Base-by-base conservation (phyloP, 2,329 filamentous ascomycete species). In the Zymoseptoria brevis region DNA sequence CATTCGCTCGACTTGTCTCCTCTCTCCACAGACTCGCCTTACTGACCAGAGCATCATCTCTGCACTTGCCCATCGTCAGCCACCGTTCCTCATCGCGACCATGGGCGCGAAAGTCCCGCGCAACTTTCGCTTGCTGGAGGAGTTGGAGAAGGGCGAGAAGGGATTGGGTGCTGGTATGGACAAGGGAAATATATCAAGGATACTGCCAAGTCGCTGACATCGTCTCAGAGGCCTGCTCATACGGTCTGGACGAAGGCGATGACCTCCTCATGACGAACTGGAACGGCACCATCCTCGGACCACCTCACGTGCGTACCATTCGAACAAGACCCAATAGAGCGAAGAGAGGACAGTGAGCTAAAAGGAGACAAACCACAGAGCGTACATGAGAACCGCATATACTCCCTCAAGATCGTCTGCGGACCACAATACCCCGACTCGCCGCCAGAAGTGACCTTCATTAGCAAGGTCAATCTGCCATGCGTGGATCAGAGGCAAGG, bases 101-200 rank as follows among this genome's bases (percentile, higher is more conserved):
- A 86, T 86, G 83, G 75, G 79, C 59, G 86, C 88, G 60, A 90
- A 95, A 76, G 84, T 99, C 59, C 94, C 94, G 62, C 85, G 94
- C 74, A 97, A 97, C 80, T 99, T 99, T 75, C 87, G 93, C 72
- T 84, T 99, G 66, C 82, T 99, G 59, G 94, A 96, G 76, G 94
- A 99, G 85, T 83, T 99, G 19, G 94, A 99, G 80, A 97, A 97
- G 80, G 94, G 94, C 72, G 94, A 99, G 80, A 99, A 99, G 78
- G 94, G 94, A 62, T 83, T 94, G 64, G 93, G 94, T 72, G 91
- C 93, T 75, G 90, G 90, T 90, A 76, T 58, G 71, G 45, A 41
- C 13, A 35, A 19, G 30, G 52, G 24, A 13, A 22, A 11, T 30
- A 11, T 26, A 41, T 49, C 21, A 57, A 26, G 19, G 13, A 26